Percentiles rank a stretch among this genome's conserved stretches.
These are phyloP conservation scores for Eudorina sp. DNA, from an alignment of 139 green algal species.

Conservation along the genomic window DNA sequence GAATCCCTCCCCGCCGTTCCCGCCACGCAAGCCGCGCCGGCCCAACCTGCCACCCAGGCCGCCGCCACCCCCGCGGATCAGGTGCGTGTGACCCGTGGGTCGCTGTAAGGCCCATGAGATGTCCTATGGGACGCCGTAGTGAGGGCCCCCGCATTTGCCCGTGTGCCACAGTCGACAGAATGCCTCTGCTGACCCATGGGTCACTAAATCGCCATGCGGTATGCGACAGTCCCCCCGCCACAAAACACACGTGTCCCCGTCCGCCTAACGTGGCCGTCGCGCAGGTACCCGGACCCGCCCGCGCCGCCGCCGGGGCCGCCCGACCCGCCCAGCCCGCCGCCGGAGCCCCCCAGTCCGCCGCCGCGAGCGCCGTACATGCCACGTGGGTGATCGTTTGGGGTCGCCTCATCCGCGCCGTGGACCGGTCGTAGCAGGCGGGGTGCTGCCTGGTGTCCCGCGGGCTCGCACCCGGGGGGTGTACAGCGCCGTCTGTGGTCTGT, in stretches of 20 bases:
- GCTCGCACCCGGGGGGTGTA: too few relatives aligned
- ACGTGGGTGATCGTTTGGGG: slow-evolving; percentile 18
- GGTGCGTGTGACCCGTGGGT: neutral
- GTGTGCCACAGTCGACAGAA: too few relatives aligned
- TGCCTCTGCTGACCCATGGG: too few relatives aligned
- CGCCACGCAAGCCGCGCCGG: neutral
- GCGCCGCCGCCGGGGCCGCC: neutral
- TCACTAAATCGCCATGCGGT: too few relatives aligned
- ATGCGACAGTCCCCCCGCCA: neutral
- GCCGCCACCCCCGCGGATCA: neutral
- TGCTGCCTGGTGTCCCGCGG: too few relatives aligned
- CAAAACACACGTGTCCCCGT: too few relatives aligned
- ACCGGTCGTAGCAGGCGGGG: too few relatives aligned
- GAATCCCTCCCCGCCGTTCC: neutral
- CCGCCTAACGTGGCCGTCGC: neutral
- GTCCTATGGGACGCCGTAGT: too few relatives aligned
- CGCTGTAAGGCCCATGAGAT: too few relatives aligned
- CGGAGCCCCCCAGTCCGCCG: slow-evolving; percentile 6
- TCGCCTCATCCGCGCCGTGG: neutral
- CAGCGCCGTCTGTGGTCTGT: too few relatives aligned
- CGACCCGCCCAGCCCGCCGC: neutral
- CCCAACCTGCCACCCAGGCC: neutral
- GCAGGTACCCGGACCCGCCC: slow-evolving; percentile 15
- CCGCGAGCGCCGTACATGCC: slow-evolving; percentile 35
- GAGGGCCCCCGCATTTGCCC: too few relatives aligned